Conservation (phyloP, 768 basidiomycete genomes). For the Mycena rebaudengoi region DNA sequence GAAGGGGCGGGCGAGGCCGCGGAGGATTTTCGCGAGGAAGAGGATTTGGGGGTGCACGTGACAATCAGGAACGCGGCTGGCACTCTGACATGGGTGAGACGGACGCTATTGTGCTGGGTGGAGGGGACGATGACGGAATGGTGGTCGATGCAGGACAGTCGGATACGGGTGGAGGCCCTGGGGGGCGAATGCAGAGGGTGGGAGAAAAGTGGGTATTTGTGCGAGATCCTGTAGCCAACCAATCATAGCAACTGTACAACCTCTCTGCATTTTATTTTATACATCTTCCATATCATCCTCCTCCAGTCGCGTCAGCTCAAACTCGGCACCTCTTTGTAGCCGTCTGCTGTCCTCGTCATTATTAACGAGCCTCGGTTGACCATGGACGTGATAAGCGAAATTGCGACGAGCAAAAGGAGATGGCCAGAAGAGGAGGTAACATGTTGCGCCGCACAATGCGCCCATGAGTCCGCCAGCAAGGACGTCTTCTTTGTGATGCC, state of each 20-base stretch:
- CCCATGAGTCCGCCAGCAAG: conserved; percentile 71
- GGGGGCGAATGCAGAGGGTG: conserved; percentile 72
- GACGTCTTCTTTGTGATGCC: conserved; percentile 76
- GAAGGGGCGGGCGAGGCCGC: conserved; percentile 24
- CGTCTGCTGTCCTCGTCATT: conserved; percentile 31
- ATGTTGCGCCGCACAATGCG: conserved; percentile 53
- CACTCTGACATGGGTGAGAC: conserved; percentile 50
- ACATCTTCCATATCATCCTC: conserved; percentile 46
- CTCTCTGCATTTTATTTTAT: conserved; percentile 29
- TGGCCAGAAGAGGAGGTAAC: conserved; percentile 73
- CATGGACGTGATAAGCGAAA: conserved; percentile 40
- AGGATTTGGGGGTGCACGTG: conserved; percentile 55
- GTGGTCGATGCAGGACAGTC: conserved; percentile 17
- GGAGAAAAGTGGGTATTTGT: conserved; percentile 81
- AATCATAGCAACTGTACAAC: conserved; percentile 34
- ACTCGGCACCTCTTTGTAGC: conserved; percentile 44
- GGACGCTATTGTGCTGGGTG: conserved; percentile 69
- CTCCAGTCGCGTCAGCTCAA: conserved; percentile 57
- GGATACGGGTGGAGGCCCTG: conserved; percentile 36
- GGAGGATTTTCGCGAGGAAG: conserved; percentile 47
- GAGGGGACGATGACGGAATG: conserved; percentile 41
- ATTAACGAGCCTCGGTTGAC: conserved; percentile 56
- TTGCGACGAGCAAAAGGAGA: conserved; percentile 59
- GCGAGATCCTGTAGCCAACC: conserved; percentile 46
- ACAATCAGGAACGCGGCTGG: conserved; percentile 47